Base-by-base conservation (phyloP, 176 grass and related monocot genomes). In the Rhipidocladum racemiflorum region DNA sequence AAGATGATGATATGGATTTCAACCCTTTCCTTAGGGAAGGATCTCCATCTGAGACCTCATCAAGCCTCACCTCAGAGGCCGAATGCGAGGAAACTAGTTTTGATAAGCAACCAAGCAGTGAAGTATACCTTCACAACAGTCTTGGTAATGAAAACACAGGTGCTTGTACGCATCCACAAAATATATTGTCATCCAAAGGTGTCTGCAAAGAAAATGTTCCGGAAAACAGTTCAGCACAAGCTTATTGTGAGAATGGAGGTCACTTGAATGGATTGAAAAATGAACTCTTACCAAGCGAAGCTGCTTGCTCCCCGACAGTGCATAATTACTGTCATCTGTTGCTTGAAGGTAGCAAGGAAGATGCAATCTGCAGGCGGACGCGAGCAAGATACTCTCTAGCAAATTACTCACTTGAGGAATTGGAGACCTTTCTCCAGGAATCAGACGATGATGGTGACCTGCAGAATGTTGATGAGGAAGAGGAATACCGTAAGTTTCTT, bases 401-500 rank as follows among this genome's bases (percentile, higher is more conserved):
- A 78, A 86, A 91, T 68, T 83, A 93, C 69, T 88, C 88, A 77
- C 88, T 98, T 9, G 85, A 98, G 44, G 92, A 98, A 77, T 81
- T 98, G 70, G 96, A 98, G 70, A 92, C 82, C 61, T 95, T 98
- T 89, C 90, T 95, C 12, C 92, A 95, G 85, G 92, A 94, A 86
- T 98, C 96, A 85, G 96, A 98, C 48, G 88, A 98, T 57, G 95
- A 97, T 62, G 81, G 71, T 39, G 90, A 88, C 29, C 70, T 89
- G 44, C 87, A 88, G 43, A 98, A 95, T 95, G 89, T 95, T 67
- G 87, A 95, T 43, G 96, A 98, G 79, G 90, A 95, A 91, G 89
- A 93, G 84, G 96, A 98, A 75, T 98, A 98, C 46, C 88, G 53
- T 45, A 95, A 91, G 83, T 98, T 98, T 93, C 92, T 98, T 92